phyloP scores from a whole-genome alignment of 352 stramenopile genomes.

The Ophiocytium majus region DNA sequence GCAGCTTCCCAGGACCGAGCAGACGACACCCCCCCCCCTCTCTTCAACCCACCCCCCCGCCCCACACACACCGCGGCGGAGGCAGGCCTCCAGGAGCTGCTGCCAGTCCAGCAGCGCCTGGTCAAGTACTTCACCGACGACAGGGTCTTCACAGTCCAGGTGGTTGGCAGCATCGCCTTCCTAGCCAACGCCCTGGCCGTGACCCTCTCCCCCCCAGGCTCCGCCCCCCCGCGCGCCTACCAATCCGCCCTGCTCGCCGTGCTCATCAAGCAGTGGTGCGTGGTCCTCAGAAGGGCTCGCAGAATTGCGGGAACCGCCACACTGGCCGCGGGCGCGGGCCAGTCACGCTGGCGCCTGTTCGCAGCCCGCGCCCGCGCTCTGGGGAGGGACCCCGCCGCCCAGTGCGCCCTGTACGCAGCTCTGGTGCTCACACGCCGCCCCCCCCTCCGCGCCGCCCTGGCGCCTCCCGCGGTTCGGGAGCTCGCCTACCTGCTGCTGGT shows the following conservation, averaged over 20 bases:
- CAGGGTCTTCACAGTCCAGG: conserved; percentile 51
- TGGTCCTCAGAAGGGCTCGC: conserved; percentile 34
- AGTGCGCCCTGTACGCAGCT: conserved; percentile 46
- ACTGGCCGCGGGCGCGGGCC: conserved; percentile 27
- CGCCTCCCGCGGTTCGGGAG: conserved; percentile 39
- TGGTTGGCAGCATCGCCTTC: conserved; percentile 43
- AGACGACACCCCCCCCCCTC: not conserved
- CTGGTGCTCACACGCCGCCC: conserved; percentile 34
- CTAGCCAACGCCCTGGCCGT: conserved; percentile 25
- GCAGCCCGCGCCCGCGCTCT: conserved; percentile 29
- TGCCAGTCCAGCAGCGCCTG: conserved; percentile 52
- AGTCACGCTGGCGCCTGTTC: no score
- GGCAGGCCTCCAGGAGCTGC: conserved; percentile 26
- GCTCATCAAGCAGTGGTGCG: conserved; percentile 52
- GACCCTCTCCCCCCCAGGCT: not conserved
- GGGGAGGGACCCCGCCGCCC: conserved; percentile 47
- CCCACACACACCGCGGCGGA: conserved; percentile 15
- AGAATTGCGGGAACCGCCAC: conserved; percentile 42
- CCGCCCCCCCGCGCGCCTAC: not conserved
- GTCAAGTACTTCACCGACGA: conserved; percentile 57
- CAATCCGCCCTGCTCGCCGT: conserved; percentile 36
- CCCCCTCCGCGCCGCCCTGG: conserved; percentile 30
- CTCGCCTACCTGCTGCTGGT: conserved; percentile 48
- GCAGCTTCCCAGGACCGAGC: not conserved
- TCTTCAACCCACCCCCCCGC: not conserved